Evolutionary conservation across 768 basidiomycete genomes (phyloP).

Genomic region (Auricularia auricula-judae): DNA sequence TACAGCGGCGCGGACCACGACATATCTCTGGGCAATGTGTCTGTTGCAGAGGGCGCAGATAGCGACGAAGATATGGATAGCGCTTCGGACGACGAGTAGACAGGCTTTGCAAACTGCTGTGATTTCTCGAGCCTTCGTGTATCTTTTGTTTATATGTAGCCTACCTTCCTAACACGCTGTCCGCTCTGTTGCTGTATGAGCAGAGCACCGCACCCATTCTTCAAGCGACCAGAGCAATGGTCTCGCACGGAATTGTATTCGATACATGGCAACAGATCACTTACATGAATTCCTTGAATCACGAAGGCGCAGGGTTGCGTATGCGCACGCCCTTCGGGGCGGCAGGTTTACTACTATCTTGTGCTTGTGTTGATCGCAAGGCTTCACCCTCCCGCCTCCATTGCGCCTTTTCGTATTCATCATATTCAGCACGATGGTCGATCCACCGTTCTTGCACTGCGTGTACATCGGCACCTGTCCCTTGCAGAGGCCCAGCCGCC

Average conservation of each 20-base stretch:
- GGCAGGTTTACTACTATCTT: neutral
- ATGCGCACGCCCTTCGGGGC: neutral
- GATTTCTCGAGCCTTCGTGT: neutral
- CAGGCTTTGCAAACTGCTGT: neutral
- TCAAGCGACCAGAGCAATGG: no score
- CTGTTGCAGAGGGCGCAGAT: conserved; percentile 85
- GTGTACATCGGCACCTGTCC: conserved; percentile 29
- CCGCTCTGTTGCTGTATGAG: no score
- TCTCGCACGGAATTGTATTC: no score
- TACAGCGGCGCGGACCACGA: conserved; percentile 91
- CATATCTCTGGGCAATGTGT: conserved; percentile 68
- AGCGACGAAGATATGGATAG: conserved; percentile 60
- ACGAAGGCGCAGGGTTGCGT: neutral
- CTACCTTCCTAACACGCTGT: neutral
- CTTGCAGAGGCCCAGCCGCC: conserved; percentile 19
- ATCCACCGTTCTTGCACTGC: conserved; percentile 93
- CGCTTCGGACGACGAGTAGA: conserved; percentile 7
- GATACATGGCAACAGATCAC: no score
- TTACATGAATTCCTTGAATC: no score
- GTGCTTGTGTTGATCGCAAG: neutral
- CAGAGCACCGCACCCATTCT: no score
- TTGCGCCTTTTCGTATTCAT: conserved; percentile 64
- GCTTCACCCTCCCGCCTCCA: conserved; percentile 68
- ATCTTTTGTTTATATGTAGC: neutral
- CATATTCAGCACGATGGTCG: conserved; percentile 73